Evolutionary conservation across 495 filamentous ascomycete species (phyloP).

Genomic region (Lasiosphaeria ovina): DNA sequence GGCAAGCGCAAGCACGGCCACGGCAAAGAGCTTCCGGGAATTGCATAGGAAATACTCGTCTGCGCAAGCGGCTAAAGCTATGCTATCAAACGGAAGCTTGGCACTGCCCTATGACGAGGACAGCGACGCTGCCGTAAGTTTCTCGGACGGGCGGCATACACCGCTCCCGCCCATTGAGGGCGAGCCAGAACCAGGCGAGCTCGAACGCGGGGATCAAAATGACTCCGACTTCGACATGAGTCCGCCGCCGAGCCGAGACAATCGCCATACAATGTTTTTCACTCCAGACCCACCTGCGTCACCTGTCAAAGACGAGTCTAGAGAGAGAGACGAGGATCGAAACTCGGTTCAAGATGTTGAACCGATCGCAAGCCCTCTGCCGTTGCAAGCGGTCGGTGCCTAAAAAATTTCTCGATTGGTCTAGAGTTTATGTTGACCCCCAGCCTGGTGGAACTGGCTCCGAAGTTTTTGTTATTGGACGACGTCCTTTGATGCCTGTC

Average conservation of each 20-base stretch:
- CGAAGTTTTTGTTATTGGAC: no score
- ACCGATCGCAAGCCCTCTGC: slow-evolving; percentile 35
- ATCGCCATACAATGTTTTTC: slow-evolving; percentile 40
- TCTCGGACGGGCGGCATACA: slow-evolving; percentile 54
- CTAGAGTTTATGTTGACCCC: no score
- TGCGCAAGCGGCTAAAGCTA: slow-evolving; percentile 36
- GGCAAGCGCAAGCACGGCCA: slow-evolving; percentile 56
- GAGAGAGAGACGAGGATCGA: slow-evolving; percentile 19
- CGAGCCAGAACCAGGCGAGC: slow-evolving; percentile 30
- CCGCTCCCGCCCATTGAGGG: slow-evolving; percentile 52
- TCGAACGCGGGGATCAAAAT: slow-evolving; percentile 7
- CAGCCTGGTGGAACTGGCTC: no score
- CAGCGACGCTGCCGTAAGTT: slow-evolving; percentile 54
- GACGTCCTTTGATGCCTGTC: no score
- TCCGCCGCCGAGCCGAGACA: slow-evolving; percentile 27
- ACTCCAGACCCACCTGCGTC: slow-evolving; percentile 43
- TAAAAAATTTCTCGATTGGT: slow-evolving; percentile 15
- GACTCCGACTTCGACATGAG: slow-evolving; percentile 19
- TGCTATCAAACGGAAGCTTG: slow-evolving; percentile 29
- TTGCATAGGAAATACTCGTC: slow-evolving; percentile 52
- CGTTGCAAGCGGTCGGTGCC: slow-evolving; percentile 38
- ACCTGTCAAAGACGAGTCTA: slow-evolving; percentile 24
- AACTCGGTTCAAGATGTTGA: slow-evolving; percentile 25
- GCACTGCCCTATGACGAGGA: slow-evolving; percentile 52
- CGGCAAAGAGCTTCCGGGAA: slow-evolving; percentile 54